These are phyloP conservation scores for Claviceps pusilla DNA, from an alignment of 2,329 filamentous ascomycete species.

Conservation along the genomic window DNA sequence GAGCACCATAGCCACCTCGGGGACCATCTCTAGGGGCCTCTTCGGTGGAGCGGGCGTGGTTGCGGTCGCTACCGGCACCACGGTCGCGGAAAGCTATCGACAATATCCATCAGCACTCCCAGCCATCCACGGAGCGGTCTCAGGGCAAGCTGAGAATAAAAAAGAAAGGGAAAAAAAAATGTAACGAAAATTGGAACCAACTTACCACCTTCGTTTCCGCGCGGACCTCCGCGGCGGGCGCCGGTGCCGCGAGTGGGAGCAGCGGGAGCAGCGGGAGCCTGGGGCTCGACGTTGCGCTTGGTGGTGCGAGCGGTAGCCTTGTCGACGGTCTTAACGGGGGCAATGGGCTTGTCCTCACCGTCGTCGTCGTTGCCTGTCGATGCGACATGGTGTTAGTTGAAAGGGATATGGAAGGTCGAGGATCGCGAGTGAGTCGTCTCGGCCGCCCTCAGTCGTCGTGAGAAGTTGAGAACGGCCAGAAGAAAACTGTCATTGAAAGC, in stretches of 20 bases:
- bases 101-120: neutral
- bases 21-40: constrained; percentile 42
- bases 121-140: neutral
- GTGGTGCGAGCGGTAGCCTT: constrained; percentile 58
- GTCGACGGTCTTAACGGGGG: constrained; percentile 78
- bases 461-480: neutral
- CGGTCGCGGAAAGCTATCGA: constrained; percentile 73
- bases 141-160: neutral
- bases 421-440: neutral
- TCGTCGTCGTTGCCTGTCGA: constrained; percentile 42
- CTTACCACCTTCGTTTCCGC: constrained; percentile 80
- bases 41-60: constrained; percentile 66
- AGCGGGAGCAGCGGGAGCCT: constrained; percentile 50
- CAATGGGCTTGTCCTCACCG: constrained; percentile 56
- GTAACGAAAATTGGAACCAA: constrained; percentile 1
- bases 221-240: constrained; percentile 41
- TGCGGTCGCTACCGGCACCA: constrained; percentile 63
- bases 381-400: constrained; percentile 6
- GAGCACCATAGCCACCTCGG: constrained; percentile 49
- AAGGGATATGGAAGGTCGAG: neutral
- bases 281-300: constrained; percentile 77
- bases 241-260: constrained; percentile 37
- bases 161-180: neutral
- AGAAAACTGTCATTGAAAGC: constrained; percentile 6
- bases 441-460: neutral